Evolutionary conservation across 83 land plant species (phyloP), one percentile per base, ranked within the genome.

Genomic region (Larix sibirica): DNA sequence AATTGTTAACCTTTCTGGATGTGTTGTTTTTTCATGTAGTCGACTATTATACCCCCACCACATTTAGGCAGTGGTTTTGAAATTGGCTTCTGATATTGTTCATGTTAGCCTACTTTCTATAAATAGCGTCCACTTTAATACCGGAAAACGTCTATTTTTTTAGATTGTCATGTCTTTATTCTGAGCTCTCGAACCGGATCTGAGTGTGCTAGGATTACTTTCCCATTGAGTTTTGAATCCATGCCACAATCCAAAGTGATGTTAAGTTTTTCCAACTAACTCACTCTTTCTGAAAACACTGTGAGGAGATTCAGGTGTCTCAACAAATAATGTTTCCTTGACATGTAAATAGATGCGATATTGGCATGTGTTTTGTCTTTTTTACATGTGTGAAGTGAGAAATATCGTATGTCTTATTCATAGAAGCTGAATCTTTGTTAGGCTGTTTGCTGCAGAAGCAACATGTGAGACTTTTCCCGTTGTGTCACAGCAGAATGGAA

Each of bases 401-500:
- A 63, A 80, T 16, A 36, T 80, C 81, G 62, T 33, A 24, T 61
- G 28, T 80, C 69, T 78, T 59, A 36, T 24, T 75, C 24, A 75
- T 2, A 50, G 23, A 12, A n/a, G 77, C 24, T 71, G 54, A 24
- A 47, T 17, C 31, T 75, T 31, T 68, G 73, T 56, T 71, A 81
- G 63, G 14, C 26, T 80, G 81, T 79, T 84, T 56, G 76, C 38
- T 81, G 87, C 89, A 97, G 98, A 93, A 87, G 78, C 83, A 92
- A 80, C 89, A 85, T 16, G 98, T 96, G 18, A 86, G 90, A 82
- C 94, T 97, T 59, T 86, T 90, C 65, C 81, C 75, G 21, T 63
- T 87, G 58, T 97, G 98, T 84, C 99, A 97, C 83, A 91, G 97
- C 86, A 95, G 80, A 82, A 91, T 97, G 88, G 95, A 90, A 66